A percentile compares a stretch with the other conserved stretches of the same genome.
Conservation (phyloP, 345 rosid genomes). For the Citrus unshiu region DNA sequence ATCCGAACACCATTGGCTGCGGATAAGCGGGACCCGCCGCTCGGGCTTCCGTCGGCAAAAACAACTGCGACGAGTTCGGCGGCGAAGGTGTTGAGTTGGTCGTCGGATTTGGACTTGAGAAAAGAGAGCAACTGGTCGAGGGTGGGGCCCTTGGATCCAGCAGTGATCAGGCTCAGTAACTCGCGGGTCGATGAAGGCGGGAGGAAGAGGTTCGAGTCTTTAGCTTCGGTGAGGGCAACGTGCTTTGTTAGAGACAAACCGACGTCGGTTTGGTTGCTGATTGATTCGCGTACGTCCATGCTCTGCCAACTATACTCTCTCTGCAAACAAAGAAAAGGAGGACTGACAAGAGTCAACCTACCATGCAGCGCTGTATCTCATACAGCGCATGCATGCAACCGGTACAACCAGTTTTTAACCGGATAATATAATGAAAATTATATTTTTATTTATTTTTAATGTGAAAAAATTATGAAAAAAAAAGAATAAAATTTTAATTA, state of each 20-base stretch:
- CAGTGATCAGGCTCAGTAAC: slow-evolving; percentile 60
- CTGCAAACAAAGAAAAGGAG: not conserved
- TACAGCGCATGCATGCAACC: no score
- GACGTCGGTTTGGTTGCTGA: no score
- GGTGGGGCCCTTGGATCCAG: slow-evolving; percentile 62
- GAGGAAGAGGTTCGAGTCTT: slow-evolving; percentile 53
- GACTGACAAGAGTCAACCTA: no score
- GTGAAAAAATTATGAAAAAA: no score
- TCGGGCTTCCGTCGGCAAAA: slow-evolving; percentile 51
- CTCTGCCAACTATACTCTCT: not conserved
- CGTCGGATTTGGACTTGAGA: slow-evolving; percentile 53
- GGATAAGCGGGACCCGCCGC: slow-evolving; percentile 63
- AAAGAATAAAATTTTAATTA: no score
- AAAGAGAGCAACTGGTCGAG: slow-evolving; percentile 74
- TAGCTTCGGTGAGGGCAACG: slow-evolving; percentile 43
- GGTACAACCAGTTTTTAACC: no score
- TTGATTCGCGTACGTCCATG: no score
- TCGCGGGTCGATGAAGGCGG: slow-evolving; percentile 75
- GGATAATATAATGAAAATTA: no score
- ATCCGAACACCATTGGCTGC: slow-evolving; percentile 67
- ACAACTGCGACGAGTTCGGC: slow-evolving; percentile 58
- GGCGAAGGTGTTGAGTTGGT: slow-evolving; percentile 49
- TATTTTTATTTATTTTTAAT: no score
- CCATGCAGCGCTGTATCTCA: no score
- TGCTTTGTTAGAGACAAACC: slow-evolving; percentile 45